Percentiles rank a stretch among this genome's conserved stretches.
Conservation (phyloP, 2,329 filamentous ascomycete species). For the Cladosporium cucumerinum region DNA sequence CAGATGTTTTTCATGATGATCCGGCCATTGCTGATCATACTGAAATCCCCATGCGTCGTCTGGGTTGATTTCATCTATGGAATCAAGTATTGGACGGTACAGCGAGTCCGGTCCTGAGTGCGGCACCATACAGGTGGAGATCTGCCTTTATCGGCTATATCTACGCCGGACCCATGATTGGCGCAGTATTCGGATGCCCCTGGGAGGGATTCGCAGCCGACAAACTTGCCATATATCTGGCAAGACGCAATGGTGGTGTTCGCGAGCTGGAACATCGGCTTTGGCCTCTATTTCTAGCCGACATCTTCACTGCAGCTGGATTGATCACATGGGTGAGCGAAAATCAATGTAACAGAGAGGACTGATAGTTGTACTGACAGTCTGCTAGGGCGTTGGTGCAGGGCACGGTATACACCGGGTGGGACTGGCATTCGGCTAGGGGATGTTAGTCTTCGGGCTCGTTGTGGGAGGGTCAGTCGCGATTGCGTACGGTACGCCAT, state of each 20-base stretch:
- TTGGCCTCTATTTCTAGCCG: slow-evolving; percentile 39
- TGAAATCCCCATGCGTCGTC: slow-evolving; percentile 9
- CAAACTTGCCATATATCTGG: slow-evolving; percentile 30
- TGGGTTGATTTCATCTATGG: slow-evolving; percentile 21
- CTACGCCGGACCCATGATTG: slow-evolving; percentile 48
- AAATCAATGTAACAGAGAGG: background rate
- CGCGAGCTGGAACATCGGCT: slow-evolving; percentile 42
- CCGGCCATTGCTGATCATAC: slow-evolving; percentile 20
- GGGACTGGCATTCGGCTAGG: slow-evolving; percentile 44
- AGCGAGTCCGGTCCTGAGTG: slow-evolving; percentile 19
- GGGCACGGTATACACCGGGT: slow-evolving; percentile 46
- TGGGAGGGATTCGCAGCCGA: slow-evolving; percentile 33
- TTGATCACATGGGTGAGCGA: slow-evolving; percentile 40
- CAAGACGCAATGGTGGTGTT: slow-evolving; percentile 39
- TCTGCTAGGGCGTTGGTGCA: slow-evolving; percentile 42
- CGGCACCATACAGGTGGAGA: slow-evolving; percentile 36
- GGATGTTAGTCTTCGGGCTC: slow-evolving; percentile 42
- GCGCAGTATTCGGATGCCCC: slow-evolving; percentile 37
- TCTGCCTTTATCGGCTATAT: slow-evolving; percentile 48
- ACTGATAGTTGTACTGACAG: background rate
- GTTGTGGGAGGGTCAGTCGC: slow-evolving; percentile 39
- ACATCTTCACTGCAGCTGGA: slow-evolving; percentile 43
- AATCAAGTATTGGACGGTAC: slow-evolving; percentile 20
- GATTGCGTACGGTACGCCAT: slow-evolving; percentile 45
- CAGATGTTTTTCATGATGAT: slow-evolving; percentile 22